phyloP scores from a whole-genome alignment of 805 yeast genomes.

The Spathaspora girioi region DNA sequence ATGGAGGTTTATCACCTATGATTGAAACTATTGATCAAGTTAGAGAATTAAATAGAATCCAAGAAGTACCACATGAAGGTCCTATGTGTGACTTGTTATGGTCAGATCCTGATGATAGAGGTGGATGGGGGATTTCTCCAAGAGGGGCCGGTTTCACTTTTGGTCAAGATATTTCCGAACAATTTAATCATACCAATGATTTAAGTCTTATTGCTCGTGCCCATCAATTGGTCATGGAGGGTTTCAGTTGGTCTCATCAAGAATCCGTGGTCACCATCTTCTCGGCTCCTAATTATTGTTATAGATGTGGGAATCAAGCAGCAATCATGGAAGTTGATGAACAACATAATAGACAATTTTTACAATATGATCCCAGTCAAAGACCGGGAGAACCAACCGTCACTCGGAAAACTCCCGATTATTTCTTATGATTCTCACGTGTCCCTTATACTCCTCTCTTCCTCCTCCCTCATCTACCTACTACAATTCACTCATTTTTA shows the following conservation, averaged over 20 bases:
- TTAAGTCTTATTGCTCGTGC: constrained; percentile 87
- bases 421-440: constrained; percentile 56
- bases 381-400: constrained; percentile 98
- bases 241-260: constrained; percentile 92
- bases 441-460: neutral
- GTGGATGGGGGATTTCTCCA: constrained; percentile 97
- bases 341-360: constrained; percentile 81
- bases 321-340: constrained; percentile 98
- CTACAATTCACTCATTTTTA: neutral
- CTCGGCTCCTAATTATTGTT: constrained; percentile 94
- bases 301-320: constrained; percentile 97
- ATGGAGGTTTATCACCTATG: constrained; percentile 94
- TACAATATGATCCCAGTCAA: constrained; percentile 94
- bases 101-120: constrained; percentile 97
- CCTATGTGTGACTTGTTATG: constrained; percentile 96
- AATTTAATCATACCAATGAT: constrained; percentile 88
- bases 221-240: constrained; percentile 97
- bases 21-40: constrained; percentile 91
- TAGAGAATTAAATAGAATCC: constrained; percentile 83
- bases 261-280: constrained; percentile 92
- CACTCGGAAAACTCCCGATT: constrained; percentile 94
- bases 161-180: constrained; percentile 93
- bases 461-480: neutral
- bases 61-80: constrained; percentile 97
- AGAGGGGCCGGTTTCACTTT: constrained; percentile 98